A percentile compares a stretch with the other conserved stretches of the same genome.
phyloP scores from a whole-genome alignment of 2,329 filamentous ascomycete species.

The Fusarium chaquense region DNA sequence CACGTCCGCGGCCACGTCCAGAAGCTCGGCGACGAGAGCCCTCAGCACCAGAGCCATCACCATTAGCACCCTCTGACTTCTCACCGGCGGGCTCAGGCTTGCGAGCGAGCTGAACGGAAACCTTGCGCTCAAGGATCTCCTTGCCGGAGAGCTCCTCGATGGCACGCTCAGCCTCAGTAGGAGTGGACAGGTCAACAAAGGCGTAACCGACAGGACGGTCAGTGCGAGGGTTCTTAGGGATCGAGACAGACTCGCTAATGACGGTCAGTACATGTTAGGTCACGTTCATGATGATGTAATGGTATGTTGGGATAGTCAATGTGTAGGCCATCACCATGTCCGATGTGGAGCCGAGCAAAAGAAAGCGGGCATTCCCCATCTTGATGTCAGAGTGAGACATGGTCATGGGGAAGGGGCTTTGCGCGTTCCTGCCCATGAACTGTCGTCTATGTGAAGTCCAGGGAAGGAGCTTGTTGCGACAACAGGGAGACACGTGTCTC shows the following conservation, averaged over 20 bases:
- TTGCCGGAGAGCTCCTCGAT: slow-evolving; percentile 96
- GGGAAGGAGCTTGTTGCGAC: slow-evolving; percentile 28
- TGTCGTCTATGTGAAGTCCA: slow-evolving; percentile 18
- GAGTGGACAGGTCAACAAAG: slow-evolving; percentile 97
- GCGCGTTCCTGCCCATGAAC: slow-evolving; percentile 22
- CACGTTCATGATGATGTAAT: not conserved
- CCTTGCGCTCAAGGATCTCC: slow-evolving; percentile 98
- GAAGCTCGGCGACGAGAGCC: slow-evolving; percentile 72
- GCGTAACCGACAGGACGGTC: slow-evolving; percentile 98
- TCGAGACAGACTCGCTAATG: slow-evolving; percentile 93
- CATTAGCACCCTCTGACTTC: slow-evolving; percentile 79
- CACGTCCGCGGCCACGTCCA: slow-evolving; percentile 75
- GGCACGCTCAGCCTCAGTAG: slow-evolving; percentile 93
- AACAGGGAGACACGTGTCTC: slow-evolving; percentile 46
- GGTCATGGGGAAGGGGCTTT: slow-evolving; percentile 14
- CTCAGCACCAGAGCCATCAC: slow-evolving; percentile 78
- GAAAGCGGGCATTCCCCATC: not conserved
- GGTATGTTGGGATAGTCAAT: not conserved
- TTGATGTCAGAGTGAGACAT: not conserved
- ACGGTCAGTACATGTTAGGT: slow-evolving; percentile 46
- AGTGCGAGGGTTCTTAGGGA: slow-evolving; percentile 99
- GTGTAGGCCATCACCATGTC: not conserved
- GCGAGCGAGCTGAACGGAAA: slow-evolving; percentile 97
- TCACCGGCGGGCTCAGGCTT: slow-evolving; percentile 91
- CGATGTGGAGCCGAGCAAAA: not conserved